phyloP scores from a whole-genome alignment of 805 yeast genomes.

The Schizosaccharomyces osmophilus region DNA sequence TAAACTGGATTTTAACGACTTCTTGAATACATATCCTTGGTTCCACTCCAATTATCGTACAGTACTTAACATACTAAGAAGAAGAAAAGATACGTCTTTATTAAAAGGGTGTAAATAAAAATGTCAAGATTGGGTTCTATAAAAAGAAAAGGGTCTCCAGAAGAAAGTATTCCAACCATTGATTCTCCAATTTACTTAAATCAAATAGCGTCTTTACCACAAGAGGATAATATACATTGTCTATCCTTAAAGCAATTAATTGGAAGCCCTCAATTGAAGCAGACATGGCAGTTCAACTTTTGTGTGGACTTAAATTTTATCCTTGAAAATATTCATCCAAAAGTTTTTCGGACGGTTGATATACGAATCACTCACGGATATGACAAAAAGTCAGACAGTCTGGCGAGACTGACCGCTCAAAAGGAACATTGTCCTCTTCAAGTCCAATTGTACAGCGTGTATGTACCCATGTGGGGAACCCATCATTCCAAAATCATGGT shows the following conservation, averaged over 20 bases:
- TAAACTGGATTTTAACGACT: no score
- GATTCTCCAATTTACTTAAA: background rate
- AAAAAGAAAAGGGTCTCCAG: background rate
- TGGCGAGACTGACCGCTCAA: background rate
- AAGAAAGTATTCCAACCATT: background rate
- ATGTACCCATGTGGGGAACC: slow-evolving; percentile 10
- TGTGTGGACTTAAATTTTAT: slow-evolving; percentile 11
- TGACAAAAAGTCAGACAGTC: background rate
- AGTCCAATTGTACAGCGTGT: background rate
- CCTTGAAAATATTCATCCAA: slow-evolving; percentile 8
- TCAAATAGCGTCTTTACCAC: slow-evolving; percentile 4
- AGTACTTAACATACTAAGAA: no score
- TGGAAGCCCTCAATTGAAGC: slow-evolving; percentile 4
- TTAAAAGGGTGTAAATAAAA: background rate
- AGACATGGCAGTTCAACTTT: slow-evolving; percentile 14
- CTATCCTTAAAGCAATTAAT: slow-evolving; percentile 9
- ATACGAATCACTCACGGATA: slow-evolving; percentile 11
- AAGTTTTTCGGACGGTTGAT: slow-evolving; percentile 4
- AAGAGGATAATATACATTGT: slow-evolving; percentile 7
- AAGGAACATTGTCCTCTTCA: background rate
- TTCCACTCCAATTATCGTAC: no score
- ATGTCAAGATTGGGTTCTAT: background rate
- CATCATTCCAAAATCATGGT: slow-evolving; percentile 17
- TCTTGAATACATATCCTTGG: no score
- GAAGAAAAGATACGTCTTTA: no score